A percentile compares a stretch with the other conserved stretches of the same genome.
Evolutionary conservation across 2,329 filamentous ascomycete genomes (phyloP).

Genomic region (Epicoccum nigrum): DNA sequence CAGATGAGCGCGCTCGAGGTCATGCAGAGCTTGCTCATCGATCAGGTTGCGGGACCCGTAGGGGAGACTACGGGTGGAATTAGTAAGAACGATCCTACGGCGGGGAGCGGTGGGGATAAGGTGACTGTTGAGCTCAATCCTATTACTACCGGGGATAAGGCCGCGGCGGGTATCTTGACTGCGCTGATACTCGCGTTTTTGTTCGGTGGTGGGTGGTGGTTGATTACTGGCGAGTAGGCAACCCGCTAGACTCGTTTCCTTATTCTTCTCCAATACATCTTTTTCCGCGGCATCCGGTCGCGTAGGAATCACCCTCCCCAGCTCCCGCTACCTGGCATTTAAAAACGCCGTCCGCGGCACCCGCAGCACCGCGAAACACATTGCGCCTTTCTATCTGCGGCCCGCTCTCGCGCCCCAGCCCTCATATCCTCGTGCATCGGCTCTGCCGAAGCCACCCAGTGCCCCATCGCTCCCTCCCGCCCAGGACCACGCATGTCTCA

Average conservation of each 20-base stretch:
- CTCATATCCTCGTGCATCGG: too few species aligned
- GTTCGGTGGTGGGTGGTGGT: constrained; percentile 60
- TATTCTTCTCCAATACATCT: neutral
- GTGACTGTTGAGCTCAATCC: constrained; percentile 30
- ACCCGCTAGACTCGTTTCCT: neutral
- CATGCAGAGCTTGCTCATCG: constrained; percentile 55
- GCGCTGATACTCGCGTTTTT: constrained; percentile 61
- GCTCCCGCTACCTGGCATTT: neutral
- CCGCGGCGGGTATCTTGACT: constrained; percentile 71
- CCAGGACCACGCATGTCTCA: too few species aligned
- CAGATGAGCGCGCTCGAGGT: constrained; percentile 65
- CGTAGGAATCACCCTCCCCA: neutral
- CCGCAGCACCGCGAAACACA: too few species aligned
- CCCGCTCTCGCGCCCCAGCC: too few species aligned
- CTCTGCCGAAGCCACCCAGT: too few species aligned
- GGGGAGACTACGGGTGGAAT: constrained; percentile 60
- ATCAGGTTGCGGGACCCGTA: constrained; percentile 44
- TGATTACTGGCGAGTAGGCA: constrained; percentile 44
- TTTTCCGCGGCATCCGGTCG: neutral
- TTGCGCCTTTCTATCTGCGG: too few species aligned
- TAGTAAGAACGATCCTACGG: constrained; percentile 53
- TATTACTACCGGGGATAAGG: constrained; percentile 66
- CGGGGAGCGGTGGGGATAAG: constrained; percentile 39
- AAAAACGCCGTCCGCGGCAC: neutral
- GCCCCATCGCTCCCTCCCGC: too few species aligned